These are phyloP conservation scores for Exsudoporus floridanus DNA, from an alignment of 1,284 basidiomycete genomes.

Conservation along the genomic window DNA sequence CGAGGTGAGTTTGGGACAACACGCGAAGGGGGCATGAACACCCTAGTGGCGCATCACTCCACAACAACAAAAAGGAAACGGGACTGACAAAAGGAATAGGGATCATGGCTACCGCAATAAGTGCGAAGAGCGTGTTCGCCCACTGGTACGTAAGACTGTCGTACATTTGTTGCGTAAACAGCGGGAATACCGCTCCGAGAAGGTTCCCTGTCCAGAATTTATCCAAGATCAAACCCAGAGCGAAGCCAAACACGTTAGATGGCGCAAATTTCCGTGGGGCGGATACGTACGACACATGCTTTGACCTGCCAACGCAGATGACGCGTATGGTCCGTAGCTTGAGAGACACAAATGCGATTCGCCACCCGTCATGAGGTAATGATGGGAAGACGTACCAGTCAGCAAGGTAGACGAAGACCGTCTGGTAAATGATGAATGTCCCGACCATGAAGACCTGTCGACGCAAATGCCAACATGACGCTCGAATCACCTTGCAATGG, in stretches of 20 bases:
- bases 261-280: background rate
- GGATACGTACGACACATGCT: conserved; percentile 58
- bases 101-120: conserved; percentile 58
- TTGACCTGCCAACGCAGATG: conserved; percentile 76
- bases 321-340: conserved; percentile 73
- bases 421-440: conserved; percentile 60
- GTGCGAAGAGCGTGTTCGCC: conserved; percentile 69
- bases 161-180: conserved; percentile 68
- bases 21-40: background rate
- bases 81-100: conserved; percentile 66
- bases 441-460: conserved; percentile 53
- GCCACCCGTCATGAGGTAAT: background rate
- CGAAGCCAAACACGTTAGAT: conserved; percentile 18
- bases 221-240: conserved; percentile 3
- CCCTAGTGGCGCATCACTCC: background rate
- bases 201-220: conserved; percentile 50
- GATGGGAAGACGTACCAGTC: conserved; percentile 53
- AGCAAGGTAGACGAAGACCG: conserved; percentile 70
- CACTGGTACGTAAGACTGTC: conserved; percentile 59
- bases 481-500: background rate
- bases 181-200: conserved; percentile 57
- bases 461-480: background rate
- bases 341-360: conserved; percentile 2
- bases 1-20: background rate
- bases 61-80: background rate